Base-by-base conservation (phyloP, 495 filamentous ascomycete genomes). In the Venustampulla echinocandica region DNA sequence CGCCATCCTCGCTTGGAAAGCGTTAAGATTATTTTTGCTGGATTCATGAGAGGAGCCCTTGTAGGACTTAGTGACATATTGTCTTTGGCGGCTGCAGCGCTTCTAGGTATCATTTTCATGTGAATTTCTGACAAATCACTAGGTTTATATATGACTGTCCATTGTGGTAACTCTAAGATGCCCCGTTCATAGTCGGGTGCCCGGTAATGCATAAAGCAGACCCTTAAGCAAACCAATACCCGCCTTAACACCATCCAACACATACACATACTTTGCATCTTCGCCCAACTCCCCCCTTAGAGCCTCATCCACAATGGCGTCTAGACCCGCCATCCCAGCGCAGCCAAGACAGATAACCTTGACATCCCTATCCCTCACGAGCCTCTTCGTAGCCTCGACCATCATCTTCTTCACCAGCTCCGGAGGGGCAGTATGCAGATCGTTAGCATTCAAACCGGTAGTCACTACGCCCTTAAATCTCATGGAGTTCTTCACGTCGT, bases 311-410 rank as follows among this genome's bases (percentile, higher is more conserved):
- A 95, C 87, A 40, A 84, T 82, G 46, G 80, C 73, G 45, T 90
- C 84, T 69, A 97, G 75, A 10, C 90, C 92, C 18, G 79, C 82
- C 92, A 96, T 95, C 3, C 92, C 90, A 32, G 89, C 90, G 67
- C 90, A 95, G 1, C 82, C 83, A 64, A 87, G 70, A 46, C 86
- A 76, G 19, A 87, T 79, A 49, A 83, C 75, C 21, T 74, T 74
- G 0, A 90, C 80, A 3, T 63, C 50, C 0, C 75, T 70, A 7
- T 65, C 66, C 15, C 63, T 61, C 19, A 95, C 61, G 27, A 95
- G 61, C 38, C 73, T 65, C 57, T 69, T 71, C 7, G 82, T 82
- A 4, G 85, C 90, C 10, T 80, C 77, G 49, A 67, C 78, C 53
- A 97, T 79, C 50, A 76, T 76, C 58, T 59, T 50, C 19, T 71